Base-by-base conservation (phyloP, 257 asterid species). In the Pogostemon cablin region DNA sequence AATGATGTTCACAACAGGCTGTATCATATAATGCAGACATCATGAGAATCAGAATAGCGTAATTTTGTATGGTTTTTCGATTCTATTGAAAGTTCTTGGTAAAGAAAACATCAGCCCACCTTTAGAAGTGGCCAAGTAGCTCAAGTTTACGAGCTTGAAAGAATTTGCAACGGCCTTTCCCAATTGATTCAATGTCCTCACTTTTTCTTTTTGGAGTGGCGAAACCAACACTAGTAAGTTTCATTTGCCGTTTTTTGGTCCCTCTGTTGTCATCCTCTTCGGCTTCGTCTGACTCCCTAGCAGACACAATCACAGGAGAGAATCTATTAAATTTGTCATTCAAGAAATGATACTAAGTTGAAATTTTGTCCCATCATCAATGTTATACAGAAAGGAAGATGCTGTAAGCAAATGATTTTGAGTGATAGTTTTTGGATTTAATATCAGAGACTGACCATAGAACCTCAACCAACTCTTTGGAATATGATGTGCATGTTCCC, bases 81-180 rank as follows among this genome's bases (percentile, higher is more conserved):
- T 46, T 47, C 72, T 12, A 41, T 44, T 12, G 44, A 55, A 39
- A 39, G 50, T 3, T 60, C 7, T 1, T 12, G 8, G 44, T 47
- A 7, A 3, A 38, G 42, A 56, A 47, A 39, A 43, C 53, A 55
- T 20, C 35, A 74, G 20, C 35, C 71, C 40, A 63, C 73, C 77
- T 74, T 75, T 81, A 91, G 77, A 93, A 91, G 69, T 87, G 79
- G 32, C 86, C 67, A 64, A 93, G 85, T 56, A 82, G 82, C 83
- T 93, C 90, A 10, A 93, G 96, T 80, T 93, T 90, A 70, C 98
- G 97, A 81, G 97, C 81, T 77, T 86, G 97, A 75, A 93, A 88
- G 80, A 93, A 93, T 67, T 93, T 90, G 95, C 92, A 87, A 37
- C 95, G 95, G 3, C 95, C 95, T 78, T 84, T 86, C 2, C 88